Percentiles rank a stretch among this genome's conserved stretches.
Conservation (phyloP, 352 stramenopile species). For the Pythium sukuiense region DNA sequence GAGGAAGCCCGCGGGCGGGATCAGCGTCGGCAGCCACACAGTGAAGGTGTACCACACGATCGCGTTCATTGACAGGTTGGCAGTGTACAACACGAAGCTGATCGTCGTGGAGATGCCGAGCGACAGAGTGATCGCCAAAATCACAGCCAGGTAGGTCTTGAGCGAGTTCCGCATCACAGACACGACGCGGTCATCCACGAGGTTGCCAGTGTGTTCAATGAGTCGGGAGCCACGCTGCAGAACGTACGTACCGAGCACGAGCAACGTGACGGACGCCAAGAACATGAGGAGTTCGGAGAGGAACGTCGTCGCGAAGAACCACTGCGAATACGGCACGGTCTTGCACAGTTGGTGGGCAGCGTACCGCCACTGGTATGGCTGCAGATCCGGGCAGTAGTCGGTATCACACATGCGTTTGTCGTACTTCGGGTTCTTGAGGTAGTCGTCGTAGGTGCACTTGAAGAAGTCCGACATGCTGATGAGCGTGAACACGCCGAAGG, state of each 20-base stretch:
- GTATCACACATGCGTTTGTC: slow-evolving; percentile 59
- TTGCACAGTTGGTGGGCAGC: slow-evolving; percentile 63
- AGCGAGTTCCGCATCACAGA: slow-evolving; percentile 80
- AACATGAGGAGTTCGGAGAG: slow-evolving; percentile 64
- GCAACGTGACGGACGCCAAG: slow-evolving; percentile 50
- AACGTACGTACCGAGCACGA: slow-evolving; percentile 69
- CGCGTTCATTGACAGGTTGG: slow-evolving; percentile 61
- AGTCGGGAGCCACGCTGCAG: slow-evolving; percentile 65
- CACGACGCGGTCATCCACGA: slow-evolving; percentile 74
- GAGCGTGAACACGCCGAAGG: slow-evolving; percentile 61
- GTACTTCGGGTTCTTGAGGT: slow-evolving; percentile 84
- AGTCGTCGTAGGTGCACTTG: slow-evolving; percentile 88
- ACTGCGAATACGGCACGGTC: slow-evolving; percentile 59
- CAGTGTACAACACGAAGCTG: slow-evolving; percentile 65
- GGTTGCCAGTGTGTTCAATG: slow-evolving; percentile 71
- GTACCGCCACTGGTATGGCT: slow-evolving; percentile 82
- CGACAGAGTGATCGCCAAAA: slow-evolving; percentile 68
- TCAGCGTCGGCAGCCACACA: slow-evolving; percentile 74
- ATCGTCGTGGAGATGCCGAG: slow-evolving; percentile 61
- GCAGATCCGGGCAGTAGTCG: slow-evolving; percentile 79
- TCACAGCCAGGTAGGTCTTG: slow-evolving; percentile 74
- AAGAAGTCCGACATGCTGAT: slow-evolving; percentile 76
- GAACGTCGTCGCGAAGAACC: slow-evolving; percentile 58
- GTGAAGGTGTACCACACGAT: slow-evolving; percentile 83
- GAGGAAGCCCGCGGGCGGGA: slow-evolving; percentile 75